Evolutionary conservation across 2,329 filamentous ascomycete genomes (phyloP), one percentile per base, ranked within the genome.

Genomic region (Ascosphaera aggregata): DNA sequence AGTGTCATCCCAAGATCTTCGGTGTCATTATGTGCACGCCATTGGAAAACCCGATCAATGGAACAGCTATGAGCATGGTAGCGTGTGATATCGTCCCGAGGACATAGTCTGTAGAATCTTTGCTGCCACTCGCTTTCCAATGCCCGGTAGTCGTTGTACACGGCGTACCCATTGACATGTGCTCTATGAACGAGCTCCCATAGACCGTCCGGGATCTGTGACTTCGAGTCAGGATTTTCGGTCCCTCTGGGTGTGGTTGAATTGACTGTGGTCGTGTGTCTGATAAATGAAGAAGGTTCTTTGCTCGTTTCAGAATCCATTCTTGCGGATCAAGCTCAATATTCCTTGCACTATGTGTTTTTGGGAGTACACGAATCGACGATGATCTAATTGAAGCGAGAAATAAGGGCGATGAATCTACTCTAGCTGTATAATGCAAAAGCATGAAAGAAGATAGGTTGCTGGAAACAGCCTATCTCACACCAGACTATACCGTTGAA

Each of bases 81-180:
- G 16, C 31, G 18, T 2, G 17, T 2, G 3, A 18, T n/a, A 3
- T 44, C 13, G 4, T 18, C 32, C 1, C n/a, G 11, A 3, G 50
- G 46, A 22, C 54, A 55, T 36, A 56, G 43, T 9, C 44, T 43
- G 34, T 44, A 44, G 43, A 47, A 51, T 19, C 51, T 48, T 5
- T 43, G 15, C 11, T 41, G 34, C 40, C 42, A 42, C n/a, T 38
- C 13, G 4, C 36, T 4, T 39, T 48, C 43, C 20, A 55, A 36
- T 4, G 24, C 18, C 27, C 44, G 44, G 35, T 49, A 45, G 5
- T 8, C 9, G 1, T 27, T 27, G 31, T 48, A 43, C 11, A 48
- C 44, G 2, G 16, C 3, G 2, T 27, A 42, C 19, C 48, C 53
- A 11, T 37, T 38, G 9, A 38, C n/a, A 9, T 44, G 43, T 11